A percentile compares a stretch with the other conserved stretches of the same genome.
These are phyloP conservation scores for Hymenoscyphus fraxineus DNA, from an alignment of 2,329 filamentous ascomycete genomes.

Conservation along the genomic window DNA sequence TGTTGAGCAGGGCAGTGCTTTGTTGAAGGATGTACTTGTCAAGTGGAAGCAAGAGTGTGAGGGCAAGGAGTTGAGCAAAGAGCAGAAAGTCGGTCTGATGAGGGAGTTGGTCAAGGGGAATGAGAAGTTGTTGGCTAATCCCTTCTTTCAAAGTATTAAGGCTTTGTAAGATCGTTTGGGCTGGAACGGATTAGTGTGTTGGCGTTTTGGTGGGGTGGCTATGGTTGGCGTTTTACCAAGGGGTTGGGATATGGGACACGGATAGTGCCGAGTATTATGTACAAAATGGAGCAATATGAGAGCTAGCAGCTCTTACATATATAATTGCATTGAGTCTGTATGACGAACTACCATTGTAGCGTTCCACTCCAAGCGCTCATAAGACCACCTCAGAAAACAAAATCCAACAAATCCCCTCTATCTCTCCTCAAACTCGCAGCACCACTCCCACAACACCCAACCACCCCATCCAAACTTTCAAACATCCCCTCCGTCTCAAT, in stretches of 20 bases:
- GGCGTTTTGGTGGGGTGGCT: neutral
- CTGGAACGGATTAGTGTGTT: neutral
- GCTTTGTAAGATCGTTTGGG: slow-evolving; percentile 29
- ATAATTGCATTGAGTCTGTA: no score
- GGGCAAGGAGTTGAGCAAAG: slow-evolving; percentile 57
- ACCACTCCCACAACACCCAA: slow-evolving; percentile 28
- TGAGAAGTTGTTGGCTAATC: slow-evolving; percentile 58
- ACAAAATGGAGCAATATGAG: neutral
- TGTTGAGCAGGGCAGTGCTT: slow-evolving; percentile 79
- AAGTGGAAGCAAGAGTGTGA: slow-evolving; percentile 80
- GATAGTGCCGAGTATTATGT: neutral
- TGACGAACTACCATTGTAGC: no score
- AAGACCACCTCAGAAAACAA: slow-evolving; percentile 13
- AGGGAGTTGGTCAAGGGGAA: slow-evolving; percentile 75
- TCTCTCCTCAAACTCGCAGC: slow-evolving; percentile 27
- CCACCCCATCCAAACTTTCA: slow-evolving; percentile 32
- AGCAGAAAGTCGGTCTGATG: slow-evolving; percentile 75
- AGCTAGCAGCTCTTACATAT: neutral
- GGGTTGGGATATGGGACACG: neutral
- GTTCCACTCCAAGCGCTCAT: neutral
- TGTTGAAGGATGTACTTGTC: slow-evolving; percentile 78
- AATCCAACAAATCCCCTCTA: slow-evolving; percentile 26
- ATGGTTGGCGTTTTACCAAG: neutral
- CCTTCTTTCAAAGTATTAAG: slow-evolving; percentile 63
- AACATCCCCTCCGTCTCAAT: slow-evolving; percentile 27